Evolutionary conservation across 768 basidiomycete species (phyloP), one percentile per base, ranked within the genome.

Genomic region (Leccinum obscurum): DNA sequence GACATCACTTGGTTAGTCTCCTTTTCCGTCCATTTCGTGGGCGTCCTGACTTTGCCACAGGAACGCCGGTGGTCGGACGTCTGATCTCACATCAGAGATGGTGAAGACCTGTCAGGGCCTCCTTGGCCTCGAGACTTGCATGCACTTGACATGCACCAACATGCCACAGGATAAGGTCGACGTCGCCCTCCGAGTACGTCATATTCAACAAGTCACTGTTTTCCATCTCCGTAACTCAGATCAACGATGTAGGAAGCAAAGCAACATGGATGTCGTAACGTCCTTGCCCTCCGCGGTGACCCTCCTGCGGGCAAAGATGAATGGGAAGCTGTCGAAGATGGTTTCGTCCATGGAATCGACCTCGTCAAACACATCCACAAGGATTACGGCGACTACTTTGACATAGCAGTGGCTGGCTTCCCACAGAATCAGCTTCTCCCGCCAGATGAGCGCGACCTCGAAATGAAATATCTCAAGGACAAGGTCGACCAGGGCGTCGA

Each of bases 141-240:
- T 99, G 93, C 97, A 99, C 76, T 76, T 99, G 66, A 98, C 96
- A 50, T 98, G 97, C 72, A 98, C 97, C 54, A 97, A 96, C 77
- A 97, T 99, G 94, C 93, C 94, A n/a, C 82, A 83, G 70, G 89
- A 92, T 73, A 98, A 98, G 72, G 90, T 99, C 22, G 95, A 97
- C 76, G 85, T 88, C 68, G 95, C 96, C 34, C 77, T 99, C 50
- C 77, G 82, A 72, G 96, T 98, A 69, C 65, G 90, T 78, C 9
- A 61, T 30, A n/a, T 54, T 26, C 49, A 57, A 46, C 46, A 46
- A 37, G 57, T 20, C 50, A 54, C 57, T 49, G 34, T 24, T 30
- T 30, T 39, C 57, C 56, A 9, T 30, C 51, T 20, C 39, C 24
- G 55, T 51, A 41, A 60, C 64, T 56, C 49, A 55, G 20, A 51